Percentiles rank a stretch among this genome's conserved stretches.
Conservation (phyloP, 371 early-diverging fungal species). For the Rhizopus delemar region DNA sequence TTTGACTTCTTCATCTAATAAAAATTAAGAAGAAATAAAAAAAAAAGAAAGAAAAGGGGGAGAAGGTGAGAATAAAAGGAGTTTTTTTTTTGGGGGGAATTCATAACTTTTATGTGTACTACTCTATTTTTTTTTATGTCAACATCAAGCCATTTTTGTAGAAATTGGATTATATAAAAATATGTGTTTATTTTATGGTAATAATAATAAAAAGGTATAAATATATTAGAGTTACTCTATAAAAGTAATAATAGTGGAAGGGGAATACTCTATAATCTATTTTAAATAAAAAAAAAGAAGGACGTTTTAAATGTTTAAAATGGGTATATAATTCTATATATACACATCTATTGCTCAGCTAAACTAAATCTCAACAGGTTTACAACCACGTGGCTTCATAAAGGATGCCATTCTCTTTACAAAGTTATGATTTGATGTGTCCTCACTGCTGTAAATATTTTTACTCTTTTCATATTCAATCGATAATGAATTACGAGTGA, state of each 20-base stretch:
- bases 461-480: not conserved
- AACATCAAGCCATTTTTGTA: too few relatives aligned
- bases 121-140: too few relatives aligned
- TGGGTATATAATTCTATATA: constrained; percentile 1
- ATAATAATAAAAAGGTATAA: not conserved
- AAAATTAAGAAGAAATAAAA: not conserved
- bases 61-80: not conserved
- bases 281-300: not conserved
- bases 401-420: constrained; percentile 44
- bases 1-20: not conserved
- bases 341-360: not conserved
- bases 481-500: not conserved
- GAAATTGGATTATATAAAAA: too few relatives aligned
- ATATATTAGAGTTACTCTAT: not conserved
- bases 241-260: not conserved
- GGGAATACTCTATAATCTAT: not conserved
- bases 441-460: not conserved
- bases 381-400: constrained; percentile 23
- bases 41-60: not conserved
- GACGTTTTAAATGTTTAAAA: not conserved
- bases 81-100: not conserved
- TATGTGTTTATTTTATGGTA: too few relatives aligned
- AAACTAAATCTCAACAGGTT: constrained; percentile 17
- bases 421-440: constrained; percentile 23
- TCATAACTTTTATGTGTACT: not conserved